Evolutionary conservation across 192 early-diverging fungal species (phyloP).

Genomic region (Rhizoclosmatium globosum): DNA sequence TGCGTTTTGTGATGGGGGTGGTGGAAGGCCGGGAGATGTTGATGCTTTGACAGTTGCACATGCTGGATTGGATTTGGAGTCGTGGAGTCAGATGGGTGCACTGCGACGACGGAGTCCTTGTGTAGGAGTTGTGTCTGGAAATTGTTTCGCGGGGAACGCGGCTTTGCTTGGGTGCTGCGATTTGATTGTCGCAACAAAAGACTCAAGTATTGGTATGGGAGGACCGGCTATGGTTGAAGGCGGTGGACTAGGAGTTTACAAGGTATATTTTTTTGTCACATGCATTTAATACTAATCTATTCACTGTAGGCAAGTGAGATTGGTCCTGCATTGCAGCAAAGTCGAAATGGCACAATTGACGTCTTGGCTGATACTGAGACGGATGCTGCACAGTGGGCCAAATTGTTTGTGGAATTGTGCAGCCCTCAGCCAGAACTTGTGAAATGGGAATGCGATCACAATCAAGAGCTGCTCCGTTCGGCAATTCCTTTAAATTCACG

Average conservation of each 20-base stretch:
- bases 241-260: constrained; percentile 35
- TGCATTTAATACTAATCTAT: neutral
- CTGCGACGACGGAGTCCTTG: too few relatives aligned
- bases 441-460: neutral
- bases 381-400: constrained; percentile 9
- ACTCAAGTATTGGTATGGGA: too few relatives aligned
- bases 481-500: constrained; percentile 20
- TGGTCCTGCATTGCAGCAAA: constrained; percentile 34
- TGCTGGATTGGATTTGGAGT: too few relatives aligned
- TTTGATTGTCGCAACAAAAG: too few relatives aligned
- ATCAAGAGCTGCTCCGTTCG: constrained; percentile 14
- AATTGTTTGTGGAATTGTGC: constrained; percentile 14
- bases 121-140: too few relatives aligned
- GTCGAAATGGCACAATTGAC: constrained; percentile 33
- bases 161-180: too few relatives aligned
- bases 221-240: constrained; percentile 46
- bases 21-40: too few relatives aligned
- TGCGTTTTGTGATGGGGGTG: too few relatives aligned
- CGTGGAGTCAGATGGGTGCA: too few relatives aligned
- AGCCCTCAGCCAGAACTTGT: neutral
- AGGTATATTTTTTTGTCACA: neutral
- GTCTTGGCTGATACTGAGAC: constrained; percentile 1
- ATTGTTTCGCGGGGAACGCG: too few relatives aligned
- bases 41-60: too few relatives aligned
- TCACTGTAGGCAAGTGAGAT: constrained; percentile 13